Percentiles rank a stretch among this genome's conserved stretches.
Evolutionary conservation across 2,329 filamentous ascomycete species (phyloP).

Genomic region (Alternaria sp.): DNA sequence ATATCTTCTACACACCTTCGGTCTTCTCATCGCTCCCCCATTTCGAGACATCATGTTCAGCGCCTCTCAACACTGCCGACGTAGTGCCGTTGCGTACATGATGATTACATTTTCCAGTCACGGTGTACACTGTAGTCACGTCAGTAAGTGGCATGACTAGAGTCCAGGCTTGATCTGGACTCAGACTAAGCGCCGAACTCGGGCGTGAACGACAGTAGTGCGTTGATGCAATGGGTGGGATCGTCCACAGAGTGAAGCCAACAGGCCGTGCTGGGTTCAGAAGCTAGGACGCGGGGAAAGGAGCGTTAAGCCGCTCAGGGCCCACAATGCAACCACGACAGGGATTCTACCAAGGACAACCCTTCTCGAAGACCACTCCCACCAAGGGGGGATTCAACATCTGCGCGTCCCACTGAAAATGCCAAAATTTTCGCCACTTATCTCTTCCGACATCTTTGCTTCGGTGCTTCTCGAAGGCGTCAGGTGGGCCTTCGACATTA

Average conservation of each 20-base stretch:
- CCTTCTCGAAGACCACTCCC: background rate
- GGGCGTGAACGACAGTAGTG: background rate
- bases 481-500: background rate
- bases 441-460: background rate
- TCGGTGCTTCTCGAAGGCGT: background rate
- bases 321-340: background rate
- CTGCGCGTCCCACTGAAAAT: background rate
- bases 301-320: background rate
- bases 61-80: background rate
- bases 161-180: background rate
- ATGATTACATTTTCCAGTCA: background rate
- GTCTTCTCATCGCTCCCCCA: background rate
- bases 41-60: background rate
- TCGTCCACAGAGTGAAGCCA: background rate
- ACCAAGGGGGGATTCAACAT: background rate
- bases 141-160: background rate
- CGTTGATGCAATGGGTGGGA: background rate
- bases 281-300: background rate
- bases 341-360: background rate
- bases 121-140: background rate
- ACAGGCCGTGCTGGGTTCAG: background rate
- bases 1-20: background rate
- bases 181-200: background rate
- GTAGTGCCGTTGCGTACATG: too few relatives aligned
- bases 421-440: background rate